Evolutionary conservation across 495 filamentous ascomycete species (phyloP).

Genomic region (Cryomyces antarcticus): DNA sequence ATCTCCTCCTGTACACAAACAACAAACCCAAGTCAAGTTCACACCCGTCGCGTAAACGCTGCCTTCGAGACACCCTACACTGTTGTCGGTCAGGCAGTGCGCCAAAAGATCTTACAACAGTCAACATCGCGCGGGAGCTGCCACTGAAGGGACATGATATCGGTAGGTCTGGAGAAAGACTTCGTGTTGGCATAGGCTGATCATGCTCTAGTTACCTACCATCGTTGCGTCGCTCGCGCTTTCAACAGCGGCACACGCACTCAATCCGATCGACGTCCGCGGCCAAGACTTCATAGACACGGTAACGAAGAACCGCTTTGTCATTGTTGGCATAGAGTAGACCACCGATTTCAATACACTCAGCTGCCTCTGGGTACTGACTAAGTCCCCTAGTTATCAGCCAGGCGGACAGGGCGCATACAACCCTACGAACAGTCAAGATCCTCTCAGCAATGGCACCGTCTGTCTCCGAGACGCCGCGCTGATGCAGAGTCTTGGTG

Average conservation of each 20-base stretch:
- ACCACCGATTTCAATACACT: conserved; percentile 1
- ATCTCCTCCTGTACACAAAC: too few relatives aligned
- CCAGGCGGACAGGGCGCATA: conserved; percentile 77
- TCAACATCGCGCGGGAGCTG: too few relatives aligned
- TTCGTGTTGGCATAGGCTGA: too few relatives aligned
- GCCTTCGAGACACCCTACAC: too few relatives aligned
- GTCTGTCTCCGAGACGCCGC: conserved; percentile 80
- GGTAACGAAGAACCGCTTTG: conserved; percentile 57
- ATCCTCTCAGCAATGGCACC: conserved; percentile 56
- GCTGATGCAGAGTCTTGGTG: conserved; percentile 66
- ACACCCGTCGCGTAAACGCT: too few relatives aligned
- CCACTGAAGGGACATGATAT: too few relatives aligned
- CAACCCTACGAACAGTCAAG: conserved; percentile 32
- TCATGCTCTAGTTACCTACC: too few relatives aligned
- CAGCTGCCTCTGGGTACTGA: background rate
- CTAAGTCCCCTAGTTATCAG: conserved; percentile 43
- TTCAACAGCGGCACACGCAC: conserved; percentile 22
- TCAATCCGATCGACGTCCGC: conserved; percentile 49
- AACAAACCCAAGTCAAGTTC: too few relatives aligned
- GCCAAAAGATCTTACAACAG: too few relatives aligned
- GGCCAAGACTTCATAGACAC: conserved; percentile 72
- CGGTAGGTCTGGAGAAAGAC: too few relatives aligned
- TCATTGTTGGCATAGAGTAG: conserved; percentile 71
- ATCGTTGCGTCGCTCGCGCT: too few relatives aligned
- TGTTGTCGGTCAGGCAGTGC: too few relatives aligned